Conservation (phyloP, 768 basidiomycete genomes). For the Trametes punicea region DNA sequence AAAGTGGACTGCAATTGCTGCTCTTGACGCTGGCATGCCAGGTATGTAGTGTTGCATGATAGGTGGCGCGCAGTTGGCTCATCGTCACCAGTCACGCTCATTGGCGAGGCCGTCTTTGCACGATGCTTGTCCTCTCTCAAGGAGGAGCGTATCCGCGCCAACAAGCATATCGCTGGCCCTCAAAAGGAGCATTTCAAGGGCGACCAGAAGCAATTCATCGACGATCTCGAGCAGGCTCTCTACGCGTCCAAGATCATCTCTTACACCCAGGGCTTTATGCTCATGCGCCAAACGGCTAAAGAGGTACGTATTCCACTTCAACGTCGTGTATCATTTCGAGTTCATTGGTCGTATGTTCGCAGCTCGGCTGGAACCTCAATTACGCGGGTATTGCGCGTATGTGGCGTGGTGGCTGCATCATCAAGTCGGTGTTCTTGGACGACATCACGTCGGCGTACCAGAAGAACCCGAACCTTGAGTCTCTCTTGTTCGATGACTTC, state of each 20-base stretch:
- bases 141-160: constrained; percentile 90
- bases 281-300: constrained; percentile 97
- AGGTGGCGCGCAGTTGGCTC: constrained; percentile 8
- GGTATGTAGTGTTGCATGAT: constrained; percentile 43
- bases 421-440: constrained; percentile 89
- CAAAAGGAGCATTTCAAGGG: constrained; percentile 92
- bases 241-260: constrained; percentile 99
- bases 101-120: constrained; percentile 99
- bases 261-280: constrained; percentile 99
- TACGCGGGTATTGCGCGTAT: constrained; percentile 97
- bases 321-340: not conserved
- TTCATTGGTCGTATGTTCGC: not conserved
- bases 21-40: constrained; percentile 87
- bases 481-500: constrained; percentile 93
- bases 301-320: constrained; percentile 53
- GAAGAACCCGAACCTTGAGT: constrained; percentile 83
- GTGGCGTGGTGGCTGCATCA: constrained; percentile 99
- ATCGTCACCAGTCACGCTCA: constrained; percentile 76
- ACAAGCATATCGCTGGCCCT: constrained; percentile 87
- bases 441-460: constrained; percentile 90
- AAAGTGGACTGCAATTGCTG: constrained; percentile 98
- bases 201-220: constrained; percentile 98
- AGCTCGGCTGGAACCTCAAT: constrained; percentile 90
- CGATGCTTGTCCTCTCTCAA: constrained; percentile 97
- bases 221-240: constrained; percentile 97